These are phyloP conservation scores for Colletotrichum cereale DNA, from an alignment of 2,329 filamentous ascomycete genomes.

Conservation along the genomic window DNA sequence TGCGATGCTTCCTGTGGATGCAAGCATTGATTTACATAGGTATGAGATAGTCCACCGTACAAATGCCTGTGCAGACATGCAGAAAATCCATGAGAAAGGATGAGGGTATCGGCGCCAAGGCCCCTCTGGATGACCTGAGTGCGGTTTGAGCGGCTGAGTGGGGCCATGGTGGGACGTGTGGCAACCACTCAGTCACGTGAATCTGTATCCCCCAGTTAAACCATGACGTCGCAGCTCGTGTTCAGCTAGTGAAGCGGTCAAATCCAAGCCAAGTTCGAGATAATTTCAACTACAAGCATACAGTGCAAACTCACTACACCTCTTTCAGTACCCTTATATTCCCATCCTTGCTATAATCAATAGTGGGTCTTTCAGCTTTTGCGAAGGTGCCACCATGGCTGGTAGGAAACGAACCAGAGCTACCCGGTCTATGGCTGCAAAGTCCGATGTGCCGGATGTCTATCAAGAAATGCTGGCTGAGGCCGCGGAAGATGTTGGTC, in stretches of 20 bases:
- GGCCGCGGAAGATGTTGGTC: slow-evolving; percentile 51
- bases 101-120: not conserved
- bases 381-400: slow-evolving; percentile 39
- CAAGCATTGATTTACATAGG: not conserved
- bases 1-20: not conserved
- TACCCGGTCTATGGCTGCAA: slow-evolving; percentile 43
- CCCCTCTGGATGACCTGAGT: not conserved
- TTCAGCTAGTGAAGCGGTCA: slow-evolving; percentile 10
- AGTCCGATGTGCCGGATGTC: slow-evolving; percentile 51
- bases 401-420: slow-evolving; percentile 45
- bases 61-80: not conserved
- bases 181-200: not conserved
- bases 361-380: not conserved
- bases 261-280: not conserved
- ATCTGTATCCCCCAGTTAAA: not conserved
- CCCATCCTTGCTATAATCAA: no score
- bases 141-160: not conserved
- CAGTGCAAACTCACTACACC: not conserved
- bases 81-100: not conserved
- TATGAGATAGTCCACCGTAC: not conserved
- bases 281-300: not conserved
- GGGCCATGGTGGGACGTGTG: not conserved
- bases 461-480: slow-evolving; percentile 64
- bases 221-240: slow-evolving; percentile 16
- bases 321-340: not conserved